phyloP scores from a whole-genome alignment of 179 eudicot genomes.

The Patellifolia procumbens region DNA sequence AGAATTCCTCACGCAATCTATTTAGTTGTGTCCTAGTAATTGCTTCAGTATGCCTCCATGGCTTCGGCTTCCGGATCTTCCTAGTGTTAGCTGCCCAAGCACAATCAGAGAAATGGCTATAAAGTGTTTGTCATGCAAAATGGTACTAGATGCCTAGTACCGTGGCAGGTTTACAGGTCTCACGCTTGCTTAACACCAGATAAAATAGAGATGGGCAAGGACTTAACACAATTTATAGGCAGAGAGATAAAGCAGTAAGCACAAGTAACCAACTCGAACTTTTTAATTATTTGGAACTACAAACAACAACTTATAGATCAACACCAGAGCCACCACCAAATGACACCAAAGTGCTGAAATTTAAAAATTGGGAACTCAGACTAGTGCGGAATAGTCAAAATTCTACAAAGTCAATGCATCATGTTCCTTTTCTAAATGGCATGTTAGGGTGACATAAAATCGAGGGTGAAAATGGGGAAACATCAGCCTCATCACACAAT shows the following conservation, averaged over 20 bases:
- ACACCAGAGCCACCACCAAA: not conserved
- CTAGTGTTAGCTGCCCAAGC: conserved; percentile 39
- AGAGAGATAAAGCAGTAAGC: too few relatives aligned
- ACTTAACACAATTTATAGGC: not conserved
- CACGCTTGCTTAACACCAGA: not conserved
- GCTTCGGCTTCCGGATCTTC: conserved; percentile 74
- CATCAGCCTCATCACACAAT: conserved; percentile 1
- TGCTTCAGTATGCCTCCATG: conserved; percentile 80
- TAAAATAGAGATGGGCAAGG: not conserved
- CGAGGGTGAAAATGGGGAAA: not conserved
- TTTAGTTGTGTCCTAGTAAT: conserved; percentile 63
- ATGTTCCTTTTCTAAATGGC: not conserved
- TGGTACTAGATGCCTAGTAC: conserved; percentile 5
- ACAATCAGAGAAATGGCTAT: conserved; percentile 4
- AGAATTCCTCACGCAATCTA: conserved; percentile 81
- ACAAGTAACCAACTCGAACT: too few relatives aligned
- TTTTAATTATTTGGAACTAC: too few relatives aligned
- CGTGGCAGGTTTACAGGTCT: not conserved
- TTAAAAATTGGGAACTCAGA: not conserved
- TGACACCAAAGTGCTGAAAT: not conserved
- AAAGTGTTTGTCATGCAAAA: not conserved
- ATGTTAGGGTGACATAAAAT: not conserved
- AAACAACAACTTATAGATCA: not conserved
- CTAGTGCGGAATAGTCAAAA: not conserved
- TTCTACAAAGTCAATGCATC: not conserved